phyloP scores from a whole-genome alignment of 805 yeast species.

The Pichia membranifaciens region DNA sequence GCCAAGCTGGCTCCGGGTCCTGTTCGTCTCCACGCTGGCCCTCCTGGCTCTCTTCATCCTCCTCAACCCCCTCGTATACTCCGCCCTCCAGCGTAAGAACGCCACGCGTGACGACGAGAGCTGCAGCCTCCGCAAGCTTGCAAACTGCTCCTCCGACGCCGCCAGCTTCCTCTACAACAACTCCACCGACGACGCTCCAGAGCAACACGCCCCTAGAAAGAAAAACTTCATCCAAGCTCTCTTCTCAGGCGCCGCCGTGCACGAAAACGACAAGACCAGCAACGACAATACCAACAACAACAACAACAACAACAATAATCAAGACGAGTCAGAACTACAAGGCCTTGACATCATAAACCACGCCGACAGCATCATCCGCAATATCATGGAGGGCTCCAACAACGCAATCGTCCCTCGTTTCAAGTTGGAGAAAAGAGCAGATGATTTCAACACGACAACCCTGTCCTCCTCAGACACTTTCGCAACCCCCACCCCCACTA shows the following conservation, averaged over 20 bases:
- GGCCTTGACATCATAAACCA: not conserved
- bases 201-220: too few species aligned
- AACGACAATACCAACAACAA: not conserved
- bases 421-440: slow-evolving; percentile 21
- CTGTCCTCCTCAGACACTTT: slow-evolving; percentile 1
- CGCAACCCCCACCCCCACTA: slow-evolving; percentile 9
- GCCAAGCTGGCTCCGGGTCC: too few species aligned
- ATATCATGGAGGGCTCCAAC: slow-evolving; percentile 21
- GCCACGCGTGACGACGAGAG: too few species aligned
- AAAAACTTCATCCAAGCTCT: not conserved
- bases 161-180: too few species aligned
- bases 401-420: slow-evolving; percentile 28
- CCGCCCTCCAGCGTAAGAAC: too few species aligned
- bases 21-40: too few species aligned
- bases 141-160: too few species aligned
- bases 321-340: not conserved
- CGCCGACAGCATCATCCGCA: slow-evolving; percentile 20
- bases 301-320: not conserved
- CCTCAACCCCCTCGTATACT: too few species aligned
- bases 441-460: slow-evolving; percentile 17
- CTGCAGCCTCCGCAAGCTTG: too few species aligned
- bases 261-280: not conserved
- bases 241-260: not conserved
- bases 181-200: too few species aligned
- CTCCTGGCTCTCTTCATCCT: too few species aligned